Evolutionary conservation across 352 stramenopile genomes (phyloP), one percentile per base, ranked within the genome.

Genomic region (Globisporangium paddicum): DNA sequence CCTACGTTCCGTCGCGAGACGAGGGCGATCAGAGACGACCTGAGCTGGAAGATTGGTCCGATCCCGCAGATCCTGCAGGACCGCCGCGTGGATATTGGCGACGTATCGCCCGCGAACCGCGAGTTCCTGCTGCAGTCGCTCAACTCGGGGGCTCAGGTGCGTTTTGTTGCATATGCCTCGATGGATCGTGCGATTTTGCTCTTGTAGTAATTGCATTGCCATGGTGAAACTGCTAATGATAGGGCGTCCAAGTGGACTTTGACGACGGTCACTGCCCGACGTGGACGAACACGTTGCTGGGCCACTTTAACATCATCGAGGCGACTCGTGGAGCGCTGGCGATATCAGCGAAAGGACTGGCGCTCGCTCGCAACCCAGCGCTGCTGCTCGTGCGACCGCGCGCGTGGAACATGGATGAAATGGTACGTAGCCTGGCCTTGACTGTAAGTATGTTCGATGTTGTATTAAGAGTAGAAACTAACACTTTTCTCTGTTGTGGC

Each of bases 321-420:
- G 94, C 94, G 2, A 81, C 89, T n/a, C 77, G 82, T 35, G 78
- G 87, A 4, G 81, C 78, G 26, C 55, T 87, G 32, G 55, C 56
- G 5, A 48, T 66, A 7, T 64, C 61, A 11, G 61, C 52, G 11
- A 63, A 59, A 13, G 60, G 51, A 1, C 42, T 83, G 56, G 66
- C 55, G 18, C 56, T 75, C 25, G 38, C 35, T 11, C 35, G 67
- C 1, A 64, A 71, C 19, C 83, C 80, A 16, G 88, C 93, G 35
- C 80, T 96, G 44, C 75, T 98, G n/a, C 76, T 98, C 44, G 77
- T 98, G 38, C 90, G 96, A 28, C 96, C 88, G 21, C 69, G 96
- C 28, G 94, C 93, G 32, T 98, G 93, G 93, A 96, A 98, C 64
- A 89, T 98, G 66, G 92, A 98, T 62, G 96, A 98, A 72, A 89